Evolutionary conservation across 148 eudicot genomes (phyloP).

Genomic region (Pouteria glomerata): DNA sequence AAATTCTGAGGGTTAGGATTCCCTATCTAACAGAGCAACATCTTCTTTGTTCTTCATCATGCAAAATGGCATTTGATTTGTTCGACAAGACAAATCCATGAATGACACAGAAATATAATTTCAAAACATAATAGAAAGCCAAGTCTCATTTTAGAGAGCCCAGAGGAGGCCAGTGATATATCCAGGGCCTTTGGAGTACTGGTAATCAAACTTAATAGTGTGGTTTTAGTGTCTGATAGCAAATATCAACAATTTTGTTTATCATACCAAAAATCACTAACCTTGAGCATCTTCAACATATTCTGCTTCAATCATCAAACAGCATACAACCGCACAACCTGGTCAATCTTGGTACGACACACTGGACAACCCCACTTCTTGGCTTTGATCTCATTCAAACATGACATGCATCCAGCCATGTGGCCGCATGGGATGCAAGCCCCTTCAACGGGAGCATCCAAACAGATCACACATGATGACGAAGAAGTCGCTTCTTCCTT

Average conservation of each 20-base stretch:
- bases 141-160: background rate
- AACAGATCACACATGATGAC: conserved; percentile 79
- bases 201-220: background rate
- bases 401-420: conserved; percentile 95
- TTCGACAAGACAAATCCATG: background rate
- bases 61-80: too few relatives aligned
- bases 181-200: background rate
- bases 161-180: background rate
- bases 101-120: background rate
- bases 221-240: background rate
- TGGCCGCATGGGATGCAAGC: conserved; percentile 97
- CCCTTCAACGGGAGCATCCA: conserved; percentile 88
- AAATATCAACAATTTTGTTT: background rate
- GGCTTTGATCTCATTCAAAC: conserved; percentile 69
- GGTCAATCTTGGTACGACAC: conserved; percentile 83
- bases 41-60: too few relatives aligned
- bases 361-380: conserved; percentile 95
- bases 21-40: too few relatives aligned
- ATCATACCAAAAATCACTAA: background rate
- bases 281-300: background rate
- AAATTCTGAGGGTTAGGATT: too few relatives aligned
- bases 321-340: conserved; percentile 67
- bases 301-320: conserved; percentile 39
- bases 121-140: background rate
- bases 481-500: conserved; percentile 31